Evolutionary conservation across 2,329 filamentous ascomycete species (phyloP).

Genomic region (Microsporum audouinii): DNA sequence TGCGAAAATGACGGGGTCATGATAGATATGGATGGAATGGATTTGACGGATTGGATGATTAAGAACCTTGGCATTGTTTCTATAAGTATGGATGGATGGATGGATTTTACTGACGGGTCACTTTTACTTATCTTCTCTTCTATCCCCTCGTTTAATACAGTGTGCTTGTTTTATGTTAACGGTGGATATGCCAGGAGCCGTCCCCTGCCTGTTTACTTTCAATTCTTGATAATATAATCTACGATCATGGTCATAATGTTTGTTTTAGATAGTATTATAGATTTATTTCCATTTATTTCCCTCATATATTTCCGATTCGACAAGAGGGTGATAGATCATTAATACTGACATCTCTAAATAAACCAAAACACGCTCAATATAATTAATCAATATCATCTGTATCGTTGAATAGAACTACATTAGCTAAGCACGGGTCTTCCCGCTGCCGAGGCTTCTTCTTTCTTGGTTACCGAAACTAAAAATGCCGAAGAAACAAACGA

Average conservation of each 20-base stretch:
- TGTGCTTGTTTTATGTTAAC: not conserved
- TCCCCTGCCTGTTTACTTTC: not conserved
- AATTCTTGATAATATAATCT: not conserved
- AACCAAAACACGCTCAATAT: too few relatives aligned
- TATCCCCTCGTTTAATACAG: not conserved
- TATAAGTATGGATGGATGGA: not conserved
- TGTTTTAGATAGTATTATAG: not conserved
- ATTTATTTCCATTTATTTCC: not conserved
- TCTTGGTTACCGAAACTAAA: not conserved
- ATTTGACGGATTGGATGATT: not conserved
- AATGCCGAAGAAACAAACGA: not conserved
- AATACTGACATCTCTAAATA: not conserved
- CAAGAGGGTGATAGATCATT: not conserved
- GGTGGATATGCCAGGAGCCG: not conserved
- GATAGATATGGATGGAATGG: conserved; percentile 1
- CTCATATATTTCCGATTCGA: not conserved
- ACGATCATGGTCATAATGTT: not conserved
- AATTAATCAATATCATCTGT: too few relatives aligned
- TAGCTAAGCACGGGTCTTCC: not conserved
- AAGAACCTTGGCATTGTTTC: not conserved
- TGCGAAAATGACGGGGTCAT: not conserved
- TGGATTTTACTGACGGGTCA: not conserved
- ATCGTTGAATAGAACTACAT: not conserved
- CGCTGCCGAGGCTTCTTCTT: not conserved
- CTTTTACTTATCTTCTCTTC: not conserved